Conservation (phyloP, 2,329 filamentous ascomycete species). For the Ilyonectria mors-panacis region DNA sequence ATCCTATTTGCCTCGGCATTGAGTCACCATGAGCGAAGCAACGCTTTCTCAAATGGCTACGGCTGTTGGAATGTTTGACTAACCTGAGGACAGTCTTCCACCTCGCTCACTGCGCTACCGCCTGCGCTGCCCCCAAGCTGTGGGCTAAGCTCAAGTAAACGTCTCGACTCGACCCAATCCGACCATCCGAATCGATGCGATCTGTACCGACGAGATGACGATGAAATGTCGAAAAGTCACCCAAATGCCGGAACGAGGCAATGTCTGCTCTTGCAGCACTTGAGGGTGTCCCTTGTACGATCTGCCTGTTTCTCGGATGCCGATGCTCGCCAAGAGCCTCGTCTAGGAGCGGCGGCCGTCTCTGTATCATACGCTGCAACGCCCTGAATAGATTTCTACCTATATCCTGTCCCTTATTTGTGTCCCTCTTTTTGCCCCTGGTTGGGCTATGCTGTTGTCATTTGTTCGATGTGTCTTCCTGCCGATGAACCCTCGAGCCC, state of each 20-base stretch:
- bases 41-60: conserved; percentile 7
- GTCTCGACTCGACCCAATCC: conserved; percentile 25
- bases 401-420: conserved; percentile 14
- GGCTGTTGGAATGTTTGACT: conserved; percentile 24
- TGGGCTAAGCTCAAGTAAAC: conserved; percentile 92
- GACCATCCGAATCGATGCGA: conserved; percentile 38
- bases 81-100: conserved; percentile 84
- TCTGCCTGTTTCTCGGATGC: conserved; percentile 43
- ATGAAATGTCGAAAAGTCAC: conserved; percentile 45
- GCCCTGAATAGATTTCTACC: conserved; percentile 51
- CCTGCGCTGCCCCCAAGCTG: conserved; percentile 96
- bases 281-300: conserved; percentile 44
- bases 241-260: conserved; percentile 44
- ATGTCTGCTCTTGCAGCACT: conserved; percentile 26
- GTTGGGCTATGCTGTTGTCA: neutral
- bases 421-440: neutral
- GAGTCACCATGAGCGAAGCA: conserved; percentile 25
- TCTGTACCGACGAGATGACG: conserved; percentile 42
- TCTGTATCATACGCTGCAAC: conserved; percentile 52
- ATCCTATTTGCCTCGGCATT: conserved; percentile 3
- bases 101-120: conserved; percentile 93
- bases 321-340: conserved; percentile 34
- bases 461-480: conserved; percentile 17
- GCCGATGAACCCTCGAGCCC: neutral
- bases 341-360: conserved; percentile 41